phyloP scores from a whole-genome alignment of 139 green algal species.

The Spirogloea muscicola region DNA sequence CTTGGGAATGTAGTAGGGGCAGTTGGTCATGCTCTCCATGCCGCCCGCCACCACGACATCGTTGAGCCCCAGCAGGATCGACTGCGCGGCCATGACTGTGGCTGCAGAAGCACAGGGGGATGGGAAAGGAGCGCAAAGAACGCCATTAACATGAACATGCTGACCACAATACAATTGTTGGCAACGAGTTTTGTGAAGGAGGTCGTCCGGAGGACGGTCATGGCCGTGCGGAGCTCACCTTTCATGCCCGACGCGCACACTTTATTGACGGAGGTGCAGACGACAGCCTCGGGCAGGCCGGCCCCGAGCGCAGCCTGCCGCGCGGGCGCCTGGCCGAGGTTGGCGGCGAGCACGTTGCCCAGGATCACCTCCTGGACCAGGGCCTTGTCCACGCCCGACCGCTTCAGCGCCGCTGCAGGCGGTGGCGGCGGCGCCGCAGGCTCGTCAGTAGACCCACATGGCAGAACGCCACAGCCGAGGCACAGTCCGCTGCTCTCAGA shows the following conservation, averaged over 20 bases:
- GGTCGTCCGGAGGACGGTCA: too few relatives aligned
- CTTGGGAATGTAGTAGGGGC: slow-evolving; percentile 73
- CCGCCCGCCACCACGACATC: slow-evolving; percentile 73
- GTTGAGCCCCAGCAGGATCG: slow-evolving; percentile 62
- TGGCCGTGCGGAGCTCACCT: too few relatives aligned
- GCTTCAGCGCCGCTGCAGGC: slow-evolving; percentile 59
- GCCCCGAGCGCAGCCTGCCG: slow-evolving; percentile 74
- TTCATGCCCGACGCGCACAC: slow-evolving; percentile 59
- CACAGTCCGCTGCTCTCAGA: not conserved
- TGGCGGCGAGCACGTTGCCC: slow-evolving; percentile 78
- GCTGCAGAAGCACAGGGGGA: slow-evolving; percentile 40
- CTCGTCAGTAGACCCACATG: not conserved
- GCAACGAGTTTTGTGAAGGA: too few relatives aligned
- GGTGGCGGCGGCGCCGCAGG: not conserved
- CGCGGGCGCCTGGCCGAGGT: slow-evolving; percentile 79
- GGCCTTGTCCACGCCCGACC: slow-evolving; percentile 46
- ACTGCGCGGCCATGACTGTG: slow-evolving; percentile 73
- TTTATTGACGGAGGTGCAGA: slow-evolving; percentile 88
- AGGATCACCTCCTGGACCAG: slow-evolving; percentile 77
- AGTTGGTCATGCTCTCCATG: slow-evolving; percentile 90
- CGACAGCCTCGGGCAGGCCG: slow-evolving; percentile 61
- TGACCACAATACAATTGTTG: too few relatives aligned
- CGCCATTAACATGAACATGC: too few relatives aligned
- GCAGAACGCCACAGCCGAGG: not conserved
- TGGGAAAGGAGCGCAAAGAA: too few relatives aligned